Base-by-base conservation (phyloP, 306 rosid genomes). In the Abrus precatorius region DNA sequence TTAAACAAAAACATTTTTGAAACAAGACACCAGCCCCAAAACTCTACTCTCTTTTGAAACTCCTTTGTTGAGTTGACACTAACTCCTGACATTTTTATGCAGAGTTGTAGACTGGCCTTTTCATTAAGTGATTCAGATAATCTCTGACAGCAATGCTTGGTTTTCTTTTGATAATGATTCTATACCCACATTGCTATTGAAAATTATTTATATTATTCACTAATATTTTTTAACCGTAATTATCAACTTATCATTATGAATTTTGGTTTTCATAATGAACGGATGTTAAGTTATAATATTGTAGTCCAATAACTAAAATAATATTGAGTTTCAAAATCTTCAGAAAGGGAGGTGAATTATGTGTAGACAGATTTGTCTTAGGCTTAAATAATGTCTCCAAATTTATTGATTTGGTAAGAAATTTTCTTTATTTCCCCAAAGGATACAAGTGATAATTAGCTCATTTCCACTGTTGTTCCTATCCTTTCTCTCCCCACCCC, bases 261-360 rank as follows among this genome's bases (percentile, higher is more conserved):
- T 41, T 62, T 7, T 77, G 34, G 11, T 52, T 85, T 72, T 47
- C 55, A 45, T 41, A 45, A 61, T 14, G 69, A 43, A 82, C 41
- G 75, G 74, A 67, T 64, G 60, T n/a, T 14, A 75, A 64, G 45
- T 52, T 38, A 11, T 69, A 43, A 36, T 57, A 54, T 75, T 55
- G 9, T 20, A 47, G 49, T 50, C 27, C 75, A 54, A 29, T 76
- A 59, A 54, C 5, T 47, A 29, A 34, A 64, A 43, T 57, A 69
- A 41, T 60, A 20, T 80, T 64, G 60, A 75, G 32, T 69, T 68
- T 75, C 55, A 59, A 60, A 79, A 68, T 34, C 68, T 69, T 80
- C 56, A 38, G 54, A 48, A 69, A 69, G 47, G 38, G 50, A 59
- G 81, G 69, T 68, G 69, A 32, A 9, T 36, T 55, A 32, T 56